Percentiles rank a stretch among this genome's conserved stretches.
phyloP scores from a whole-genome alignment of 164 flowering plant species.

The Berberis thunbergii region DNA sequence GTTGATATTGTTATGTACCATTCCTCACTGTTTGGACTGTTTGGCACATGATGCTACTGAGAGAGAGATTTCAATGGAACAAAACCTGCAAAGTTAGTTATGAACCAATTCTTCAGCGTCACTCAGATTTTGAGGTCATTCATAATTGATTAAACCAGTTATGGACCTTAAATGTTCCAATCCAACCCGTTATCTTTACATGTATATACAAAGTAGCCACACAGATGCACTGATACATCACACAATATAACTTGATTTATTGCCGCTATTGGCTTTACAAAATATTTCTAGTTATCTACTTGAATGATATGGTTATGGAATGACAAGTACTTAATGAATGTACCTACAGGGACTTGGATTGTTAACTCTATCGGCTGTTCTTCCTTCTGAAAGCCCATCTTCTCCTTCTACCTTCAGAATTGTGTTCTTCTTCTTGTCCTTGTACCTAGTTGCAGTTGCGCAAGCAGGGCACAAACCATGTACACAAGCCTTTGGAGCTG shows the following conservation, averaged over 20 bases:
- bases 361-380: conserved; percentile 34
- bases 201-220: too few species aligned
- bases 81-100: too few species aligned
- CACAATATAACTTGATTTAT: background rate
- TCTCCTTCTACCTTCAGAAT: conserved; percentile 24
- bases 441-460: conserved; percentile 55
- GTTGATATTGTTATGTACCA: background rate
- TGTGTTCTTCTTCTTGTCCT: conserved; percentile 36
- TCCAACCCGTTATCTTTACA: too few species aligned
- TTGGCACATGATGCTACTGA: too few species aligned
- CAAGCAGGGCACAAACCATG: conserved; percentile 61
- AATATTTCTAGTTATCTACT: background rate
- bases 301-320: background rate
- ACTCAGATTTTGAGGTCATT: too few species aligned
- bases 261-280: background rate
- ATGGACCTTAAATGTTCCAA: too few species aligned
- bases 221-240: background rate
- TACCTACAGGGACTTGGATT: conserved; percentile 37
- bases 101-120: too few species aligned
- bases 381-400: conserved; percentile 16
- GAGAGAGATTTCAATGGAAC: too few species aligned
- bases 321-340: background rate
- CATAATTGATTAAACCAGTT: too few species aligned
- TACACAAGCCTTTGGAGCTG: conserved; percentile 61
- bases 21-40: too few species aligned